Conservation (phyloP, 1,284 basidiomycete genomes). For the Ceratobasidium sp. region DNA sequence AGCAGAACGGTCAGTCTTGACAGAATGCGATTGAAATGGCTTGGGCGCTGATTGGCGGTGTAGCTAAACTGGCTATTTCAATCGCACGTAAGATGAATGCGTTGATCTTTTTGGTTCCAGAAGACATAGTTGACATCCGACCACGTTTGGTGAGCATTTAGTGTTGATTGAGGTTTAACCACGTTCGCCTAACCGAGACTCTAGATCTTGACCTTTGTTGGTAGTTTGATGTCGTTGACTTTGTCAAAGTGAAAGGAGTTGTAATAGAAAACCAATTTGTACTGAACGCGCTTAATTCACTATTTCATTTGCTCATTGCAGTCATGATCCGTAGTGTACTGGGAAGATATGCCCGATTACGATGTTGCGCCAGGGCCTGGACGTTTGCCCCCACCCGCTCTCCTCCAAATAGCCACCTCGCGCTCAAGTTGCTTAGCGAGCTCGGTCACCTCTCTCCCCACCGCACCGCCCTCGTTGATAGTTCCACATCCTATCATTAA, state of each 20-base stretch:
- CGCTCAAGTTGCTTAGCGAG: conserved; percentile 71
- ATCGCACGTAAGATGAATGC: conserved; percentile 98
- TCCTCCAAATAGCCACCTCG: conserved; percentile 76
- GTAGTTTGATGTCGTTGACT: conserved; percentile 61
- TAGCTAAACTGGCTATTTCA: conserved; percentile 96
- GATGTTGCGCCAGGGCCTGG: background rate
- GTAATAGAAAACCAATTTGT: conserved; percentile 13
- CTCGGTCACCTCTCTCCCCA: conserved; percentile 53
- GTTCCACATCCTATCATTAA: conserved; percentile 56
- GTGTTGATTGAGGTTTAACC: background rate
- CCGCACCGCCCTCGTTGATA: conserved; percentile 55
- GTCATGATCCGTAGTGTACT: background rate
- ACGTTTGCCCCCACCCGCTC: conserved; percentile 57
- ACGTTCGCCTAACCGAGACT: conserved; percentile 12
- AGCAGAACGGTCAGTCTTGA: conserved; percentile 83
- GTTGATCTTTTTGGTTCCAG: conserved; percentile 97
- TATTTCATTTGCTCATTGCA: background rate
- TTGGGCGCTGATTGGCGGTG: background rate
- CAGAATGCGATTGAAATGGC: background rate
- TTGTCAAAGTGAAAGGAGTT: conserved; percentile 5
- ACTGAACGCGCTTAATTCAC: conserved; percentile 25
- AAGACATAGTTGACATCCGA: conserved; percentile 93
- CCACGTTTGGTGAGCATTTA: conserved; percentile 76
- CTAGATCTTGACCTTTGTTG: conserved; percentile 78
- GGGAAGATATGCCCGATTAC: background rate